Base-by-base conservation (phyloP, 441 rosid genomes). In the Euphorbia celastroides region DNA sequence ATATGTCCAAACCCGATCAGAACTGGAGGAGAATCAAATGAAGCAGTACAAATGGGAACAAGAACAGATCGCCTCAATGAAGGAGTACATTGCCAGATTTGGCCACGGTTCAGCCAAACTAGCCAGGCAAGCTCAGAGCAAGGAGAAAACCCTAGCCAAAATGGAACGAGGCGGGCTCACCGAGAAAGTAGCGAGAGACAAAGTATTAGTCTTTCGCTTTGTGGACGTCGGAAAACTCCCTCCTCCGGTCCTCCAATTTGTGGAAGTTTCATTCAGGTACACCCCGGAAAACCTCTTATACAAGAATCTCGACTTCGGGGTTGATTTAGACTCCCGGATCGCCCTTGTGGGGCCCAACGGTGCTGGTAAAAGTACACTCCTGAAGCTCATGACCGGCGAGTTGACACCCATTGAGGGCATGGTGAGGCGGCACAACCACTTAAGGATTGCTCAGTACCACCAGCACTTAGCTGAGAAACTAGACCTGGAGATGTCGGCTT, bases 111-210 rank as follows among this genome's bases (percentile, higher is more conserved):
- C 99, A 38, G 99, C 99, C 27, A 93, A 93, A 72, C 83, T 93
- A 38, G 99, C 99, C 28, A 96, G 99, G 34, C 99, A 93, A 62
- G 97, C 97, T 3, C 99, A 91, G 83, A 93, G 99, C 79, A 93
- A 93, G 78, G 99, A 93, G 72, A 93, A 93, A 72, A 93, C 99
- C 1, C 80, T 93, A 31, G 99, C 99, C 14, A 93, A 93, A 81
- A 93, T 93, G 99, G 97, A 93, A 79, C 81, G 97, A 19, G 99
- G 97, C 65, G 97, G 99, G 25, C 96, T 93, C 60, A 89, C 97
- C 0, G 99, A 89, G 65, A 89, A 76, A 80, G 99, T 91, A 5
- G 80, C 28, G 0, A 86, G 79, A 63, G 97, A 93, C 69, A 84
- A 86, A 62, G 83, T 93, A 66, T 79, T 93, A 4, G 90, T 91